phyloP scores from a whole-genome alignment of 257 asterid species.

The Scutellaria baicalensis region DNA sequence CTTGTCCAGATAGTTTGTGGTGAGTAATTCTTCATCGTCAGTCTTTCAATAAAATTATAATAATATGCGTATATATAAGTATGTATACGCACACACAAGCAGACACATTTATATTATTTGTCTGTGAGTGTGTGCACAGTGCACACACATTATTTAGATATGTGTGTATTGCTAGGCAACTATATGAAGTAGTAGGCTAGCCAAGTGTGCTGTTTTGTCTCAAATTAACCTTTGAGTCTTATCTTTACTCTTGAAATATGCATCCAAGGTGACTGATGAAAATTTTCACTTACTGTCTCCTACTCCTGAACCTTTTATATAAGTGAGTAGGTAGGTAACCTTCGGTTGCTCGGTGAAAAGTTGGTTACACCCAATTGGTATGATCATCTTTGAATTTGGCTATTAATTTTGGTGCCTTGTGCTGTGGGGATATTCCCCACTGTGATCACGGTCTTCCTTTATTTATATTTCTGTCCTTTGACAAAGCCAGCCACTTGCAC shows the following conservation, averaged over 20 bases:
- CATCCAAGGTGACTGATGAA: background rate
- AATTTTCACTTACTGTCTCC: background rate
- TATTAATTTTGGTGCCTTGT: background rate
- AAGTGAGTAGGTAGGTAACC: background rate
- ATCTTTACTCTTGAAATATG: background rate
- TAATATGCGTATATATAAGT: background rate
- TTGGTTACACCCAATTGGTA: background rate
- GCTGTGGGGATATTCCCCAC: background rate
- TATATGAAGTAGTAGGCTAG: background rate
- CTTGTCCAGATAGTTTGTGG: constrained; percentile 69
- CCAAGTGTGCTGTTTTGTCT: background rate
- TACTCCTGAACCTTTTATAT: background rate
- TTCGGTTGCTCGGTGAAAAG: background rate
- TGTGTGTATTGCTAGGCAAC: constrained; percentile 2
- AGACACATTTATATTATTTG: background rate
- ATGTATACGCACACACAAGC: background rate
- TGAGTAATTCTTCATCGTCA: constrained; percentile 31
- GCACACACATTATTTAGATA: background rate
- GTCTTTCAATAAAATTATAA: constrained; percentile 2
- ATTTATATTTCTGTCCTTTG: background rate
- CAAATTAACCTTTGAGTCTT: background rate
- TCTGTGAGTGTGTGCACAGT: background rate
- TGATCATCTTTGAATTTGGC: background rate
- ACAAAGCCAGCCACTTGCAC: background rate
- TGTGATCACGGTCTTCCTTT: background rate